These are phyloP conservation scores for Hirschioporus abietinus DNA, from an alignment of 768 basidiomycete species.

Conservation along the genomic window DNA sequence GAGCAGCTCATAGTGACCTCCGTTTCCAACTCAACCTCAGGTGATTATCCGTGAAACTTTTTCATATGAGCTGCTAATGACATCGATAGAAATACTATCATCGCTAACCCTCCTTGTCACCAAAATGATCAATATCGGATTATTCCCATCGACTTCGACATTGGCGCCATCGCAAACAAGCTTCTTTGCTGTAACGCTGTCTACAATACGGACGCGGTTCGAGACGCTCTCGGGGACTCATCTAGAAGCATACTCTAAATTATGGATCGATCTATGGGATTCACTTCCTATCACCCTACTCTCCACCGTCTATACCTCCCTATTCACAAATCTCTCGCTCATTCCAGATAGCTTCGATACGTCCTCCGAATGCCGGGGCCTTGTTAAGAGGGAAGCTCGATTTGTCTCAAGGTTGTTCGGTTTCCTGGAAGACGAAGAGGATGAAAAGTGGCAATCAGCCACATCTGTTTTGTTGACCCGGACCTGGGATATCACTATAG, in stretches of 20 bases:
- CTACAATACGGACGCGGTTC: constrained; percentile 41
- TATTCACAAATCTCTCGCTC: constrained; percentile 44
- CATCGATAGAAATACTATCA: constrained; percentile 16
- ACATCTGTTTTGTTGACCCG: constrained; percentile 46
- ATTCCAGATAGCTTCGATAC: constrained; percentile 26
- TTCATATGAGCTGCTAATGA: constrained; percentile 9
- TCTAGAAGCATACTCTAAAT: constrained; percentile 34
- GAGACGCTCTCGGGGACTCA: constrained; percentile 17
- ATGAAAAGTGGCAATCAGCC: constrained; percentile 49
- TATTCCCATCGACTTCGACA: constrained; percentile 50
- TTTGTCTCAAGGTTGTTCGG: constrained; percentile 56
- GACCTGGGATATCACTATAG: constrained; percentile 54
- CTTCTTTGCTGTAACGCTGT: constrained; percentile 54
- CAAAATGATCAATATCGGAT: constrained; percentile 63
- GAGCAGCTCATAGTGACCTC: constrained; percentile 47
- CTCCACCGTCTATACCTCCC: constrained; percentile 56
- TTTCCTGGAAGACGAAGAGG: constrained; percentile 30
- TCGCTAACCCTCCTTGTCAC: constrained; percentile 51
- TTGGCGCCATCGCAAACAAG: constrained; percentile 53
- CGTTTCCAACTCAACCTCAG: constrained; percentile 31
- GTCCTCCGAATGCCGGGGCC: constrained; percentile 30
- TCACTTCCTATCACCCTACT: constrained; percentile 45
- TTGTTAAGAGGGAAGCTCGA: constrained; percentile 47
- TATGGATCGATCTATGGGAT: constrained; percentile 45
- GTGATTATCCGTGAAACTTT: constrained; percentile 28